Conservation (phyloP, 768 basidiomycete species). For the Melanogaster broomeanus region DNA sequence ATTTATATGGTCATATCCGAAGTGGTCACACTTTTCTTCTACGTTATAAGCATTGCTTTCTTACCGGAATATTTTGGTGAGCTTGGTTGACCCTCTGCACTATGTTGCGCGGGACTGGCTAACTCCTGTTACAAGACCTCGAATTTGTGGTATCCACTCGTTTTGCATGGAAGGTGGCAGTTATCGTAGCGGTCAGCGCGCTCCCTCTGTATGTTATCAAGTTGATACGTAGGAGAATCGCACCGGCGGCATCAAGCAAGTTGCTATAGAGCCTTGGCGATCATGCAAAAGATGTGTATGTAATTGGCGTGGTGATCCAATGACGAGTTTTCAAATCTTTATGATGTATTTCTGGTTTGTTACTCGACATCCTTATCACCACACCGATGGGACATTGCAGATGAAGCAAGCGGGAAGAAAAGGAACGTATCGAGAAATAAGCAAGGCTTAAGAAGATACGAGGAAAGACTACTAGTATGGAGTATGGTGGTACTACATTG, state of each 20-base stretch:
- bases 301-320: constrained; percentile 7
- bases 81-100: constrained; percentile 29
- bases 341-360: constrained; percentile 38
- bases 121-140: constrained; percentile 58
- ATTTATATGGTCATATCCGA: constrained; percentile 93
- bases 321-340: constrained; percentile 34
- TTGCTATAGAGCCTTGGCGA: constrained; percentile 50
- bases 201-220: constrained; percentile 92
- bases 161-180: constrained; percentile 93
- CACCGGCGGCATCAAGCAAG: constrained; percentile 94
- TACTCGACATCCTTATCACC: constrained; percentile 18
- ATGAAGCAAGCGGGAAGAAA: constrained; percentile 25
- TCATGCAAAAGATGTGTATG: constrained; percentile 1
- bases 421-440: constrained; percentile 16
- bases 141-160: constrained; percentile 85
- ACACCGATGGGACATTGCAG: constrained; percentile 18
- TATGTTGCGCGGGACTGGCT: neutral
- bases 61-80: constrained; percentile 96
- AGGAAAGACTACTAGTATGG: constrained; percentile 10
- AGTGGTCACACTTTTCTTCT: constrained; percentile 84
- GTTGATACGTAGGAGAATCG: constrained; percentile 77
- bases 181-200: constrained; percentile 93
- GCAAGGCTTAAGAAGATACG: neutral
- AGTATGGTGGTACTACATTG: constrained; percentile 21
- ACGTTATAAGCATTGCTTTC: constrained; percentile 89